A percentile compares a stretch with the other conserved stretches of the same genome.
phyloP scores from a whole-genome alignment of 139 green algal genomes.

The Pycnococcus provasolii region DNA sequence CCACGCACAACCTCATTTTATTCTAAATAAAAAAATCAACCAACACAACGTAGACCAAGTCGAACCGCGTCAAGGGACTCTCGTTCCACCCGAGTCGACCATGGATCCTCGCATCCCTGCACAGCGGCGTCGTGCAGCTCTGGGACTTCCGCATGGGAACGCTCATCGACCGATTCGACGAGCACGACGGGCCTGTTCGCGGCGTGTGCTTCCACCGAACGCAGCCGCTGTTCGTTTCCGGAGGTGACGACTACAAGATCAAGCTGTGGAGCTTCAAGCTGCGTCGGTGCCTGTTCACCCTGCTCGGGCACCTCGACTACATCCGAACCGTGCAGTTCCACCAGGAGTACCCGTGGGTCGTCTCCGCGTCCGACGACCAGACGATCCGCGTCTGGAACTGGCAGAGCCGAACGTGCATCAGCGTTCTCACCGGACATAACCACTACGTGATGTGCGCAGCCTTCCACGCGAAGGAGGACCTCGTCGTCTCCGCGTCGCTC shows the following conservation, averaged over 20 bases:
- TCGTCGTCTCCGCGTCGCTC: slow-evolving; percentile 77
- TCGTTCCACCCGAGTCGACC: slow-evolving; percentile 95
- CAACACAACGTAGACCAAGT: slow-evolving; percentile 48
- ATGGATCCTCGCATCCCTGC: slow-evolving; percentile 96
- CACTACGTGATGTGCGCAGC: slow-evolving; percentile 99
- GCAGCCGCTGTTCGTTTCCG: slow-evolving; percentile 96
- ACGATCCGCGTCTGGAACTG: slow-evolving; percentile 99
- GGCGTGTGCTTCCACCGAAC: slow-evolving; percentile 92
- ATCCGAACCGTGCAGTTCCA: slow-evolving; percentile 87
- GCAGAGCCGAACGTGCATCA: slow-evolving; percentile 88
- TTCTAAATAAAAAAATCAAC: too few species aligned
- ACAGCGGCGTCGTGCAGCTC: slow-evolving; percentile 97
- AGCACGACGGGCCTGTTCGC: slow-evolving; percentile 96
- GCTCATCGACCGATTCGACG: slow-evolving; percentile 97
- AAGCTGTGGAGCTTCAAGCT: slow-evolving; percentile 99
- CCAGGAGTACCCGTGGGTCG: slow-evolving; percentile 94
- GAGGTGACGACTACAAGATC: slow-evolving; percentile 96
- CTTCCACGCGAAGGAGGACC: slow-evolving; percentile 95
- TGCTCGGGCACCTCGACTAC: slow-evolving; percentile 98
- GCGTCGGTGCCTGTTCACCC: slow-evolving; percentile 91
- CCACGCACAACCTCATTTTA: too few species aligned
- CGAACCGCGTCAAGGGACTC: slow-evolving; percentile 93
- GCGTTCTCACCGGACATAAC: slow-evolving; percentile 97
- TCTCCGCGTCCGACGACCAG: slow-evolving; percentile 86
- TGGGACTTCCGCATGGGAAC: slow-evolving; percentile 99